Percentiles rank a stretch among this genome's conserved stretches.
Evolutionary conservation across 768 basidiomycete genomes (phyloP).

Genomic region (Crepidotus variabilis): DNA sequence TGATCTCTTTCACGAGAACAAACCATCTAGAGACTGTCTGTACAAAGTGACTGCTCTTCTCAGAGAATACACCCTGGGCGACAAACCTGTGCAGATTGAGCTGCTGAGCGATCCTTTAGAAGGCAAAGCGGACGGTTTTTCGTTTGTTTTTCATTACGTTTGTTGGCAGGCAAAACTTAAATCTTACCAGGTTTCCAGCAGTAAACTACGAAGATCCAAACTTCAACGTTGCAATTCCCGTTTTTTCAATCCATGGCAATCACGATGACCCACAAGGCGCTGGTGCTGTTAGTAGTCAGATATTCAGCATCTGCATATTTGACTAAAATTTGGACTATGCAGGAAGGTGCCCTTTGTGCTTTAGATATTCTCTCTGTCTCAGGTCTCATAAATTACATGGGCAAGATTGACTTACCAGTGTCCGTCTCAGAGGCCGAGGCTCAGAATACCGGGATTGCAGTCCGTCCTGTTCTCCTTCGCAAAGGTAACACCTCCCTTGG

Average conservation of each 20-base stretch:
- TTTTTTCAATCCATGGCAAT: slow-evolving; percentile 99
- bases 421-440: slow-evolving; percentile 60
- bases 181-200: slow-evolving; percentile 74
- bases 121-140: slow-evolving; percentile 80
- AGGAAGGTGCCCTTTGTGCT: slow-evolving; percentile 96
- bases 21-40: slow-evolving; percentile 85
- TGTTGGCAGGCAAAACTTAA: not conserved
- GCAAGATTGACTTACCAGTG: slow-evolving; percentile 82
- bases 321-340: not conserved
- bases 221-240: slow-evolving; percentile 91
- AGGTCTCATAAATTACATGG: slow-evolving; percentile 96
- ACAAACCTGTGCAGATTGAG: slow-evolving; percentile 88
- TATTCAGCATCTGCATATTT: not conserved
- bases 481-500: slow-evolving; percentile 89
- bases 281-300: slow-evolving; percentile 60
- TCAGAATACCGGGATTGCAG: slow-evolving; percentile 69
- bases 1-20: slow-evolving; percentile 97
- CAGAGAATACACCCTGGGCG: slow-evolving; percentile 85
- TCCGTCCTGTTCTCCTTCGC: slow-evolving; percentile 85
- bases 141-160: slow-evolving; percentile 42
- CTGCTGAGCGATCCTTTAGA: slow-evolving; percentile 91
- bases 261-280: slow-evolving; percentile 99
- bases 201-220: slow-evolving; percentile 98
- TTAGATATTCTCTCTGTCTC: slow-evolving; percentile 93
- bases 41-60: slow-evolving; percentile 88